Base-by-base conservation (phyloP, 495 filamentous ascomycete species). In the Symbiotaphrina buchneri region DNA sequence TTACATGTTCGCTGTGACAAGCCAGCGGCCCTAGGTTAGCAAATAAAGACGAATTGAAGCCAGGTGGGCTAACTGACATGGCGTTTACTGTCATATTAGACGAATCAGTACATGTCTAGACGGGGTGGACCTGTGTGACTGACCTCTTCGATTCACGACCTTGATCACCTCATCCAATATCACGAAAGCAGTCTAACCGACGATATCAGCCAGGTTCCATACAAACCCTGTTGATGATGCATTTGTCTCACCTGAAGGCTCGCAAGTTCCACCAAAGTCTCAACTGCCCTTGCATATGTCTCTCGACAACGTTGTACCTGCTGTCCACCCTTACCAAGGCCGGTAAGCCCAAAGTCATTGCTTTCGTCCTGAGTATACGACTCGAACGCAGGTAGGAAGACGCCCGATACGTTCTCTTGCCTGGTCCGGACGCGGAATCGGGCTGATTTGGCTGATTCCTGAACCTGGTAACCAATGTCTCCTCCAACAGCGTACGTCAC, bases 91-190 rank as follows among this genome's bases (percentile, higher is more conserved):
- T 35, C 21, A 25, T 8, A 10, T 7, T 30, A 7, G 27, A 10
- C 14, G 14, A 10, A 8, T 7, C 14, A 14, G 14, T 30, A 7
- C 14, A 30, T 10, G 27, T 7, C 8, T 30, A 7, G 13, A 8
- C 13, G 13, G 22, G 22, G 13, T 6, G 4, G 15, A 2, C 8
- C 5, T 31, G 27, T 6, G 13, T 19, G 7, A 18, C 2, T 50
- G 55, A 74, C 71, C 74, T 79, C 87, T 74, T 38, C 87, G 71
- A 51, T 95, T 99, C 20, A 99, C 87, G 17, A 94, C 79, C 61
- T 99, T 99, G 53, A 99, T 99, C 33, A 99, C 90, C 46, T 95
- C 90, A 47, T 99, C 87, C 37, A 99, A 49, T 39, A 93, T 94
- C 23, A 99, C 78, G 46, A 99, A 99, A 4, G 87, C 90, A 41